Conservation (phyloP, 345 rosid species). For the Moricandia moricandioides region DNA sequence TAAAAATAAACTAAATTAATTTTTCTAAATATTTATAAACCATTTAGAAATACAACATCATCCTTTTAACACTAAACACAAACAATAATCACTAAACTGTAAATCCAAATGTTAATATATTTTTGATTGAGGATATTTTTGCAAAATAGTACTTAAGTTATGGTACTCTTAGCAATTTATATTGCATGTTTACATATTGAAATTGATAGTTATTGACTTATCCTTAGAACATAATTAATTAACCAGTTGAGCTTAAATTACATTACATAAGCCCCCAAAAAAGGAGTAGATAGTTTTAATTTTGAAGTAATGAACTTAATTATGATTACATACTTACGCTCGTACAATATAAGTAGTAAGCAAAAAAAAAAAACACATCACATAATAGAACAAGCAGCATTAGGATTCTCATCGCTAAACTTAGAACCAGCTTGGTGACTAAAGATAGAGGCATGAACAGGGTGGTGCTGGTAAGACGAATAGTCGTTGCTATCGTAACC, state of each 20-base stretch:
- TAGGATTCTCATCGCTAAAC: constrained; percentile 88
- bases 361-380: constrained; percentile 29
- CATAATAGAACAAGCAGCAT: constrained; percentile 74
- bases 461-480: constrained; percentile 47
- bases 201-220: background rate
- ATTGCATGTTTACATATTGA: background rate
- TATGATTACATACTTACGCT: constrained; percentile 5
- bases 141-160: no score
- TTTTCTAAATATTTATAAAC: no score
- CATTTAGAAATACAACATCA: no score
- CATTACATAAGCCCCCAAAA: background rate
- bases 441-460: constrained; percentile 50
- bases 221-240: background rate
- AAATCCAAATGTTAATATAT: no score
- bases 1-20: no score
- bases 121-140: no score
- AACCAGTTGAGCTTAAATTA: background rate
- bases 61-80: no score
- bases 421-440: constrained; percentile 55
- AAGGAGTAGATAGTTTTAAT: background rate
- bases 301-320: background rate
- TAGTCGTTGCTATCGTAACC: constrained; percentile 59
- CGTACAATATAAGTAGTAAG: background rate
- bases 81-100: no score
- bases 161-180: no score